Conservation (phyloP, 495 filamentous ascomycete genomes). For the Podospora appendiculata region DNA sequence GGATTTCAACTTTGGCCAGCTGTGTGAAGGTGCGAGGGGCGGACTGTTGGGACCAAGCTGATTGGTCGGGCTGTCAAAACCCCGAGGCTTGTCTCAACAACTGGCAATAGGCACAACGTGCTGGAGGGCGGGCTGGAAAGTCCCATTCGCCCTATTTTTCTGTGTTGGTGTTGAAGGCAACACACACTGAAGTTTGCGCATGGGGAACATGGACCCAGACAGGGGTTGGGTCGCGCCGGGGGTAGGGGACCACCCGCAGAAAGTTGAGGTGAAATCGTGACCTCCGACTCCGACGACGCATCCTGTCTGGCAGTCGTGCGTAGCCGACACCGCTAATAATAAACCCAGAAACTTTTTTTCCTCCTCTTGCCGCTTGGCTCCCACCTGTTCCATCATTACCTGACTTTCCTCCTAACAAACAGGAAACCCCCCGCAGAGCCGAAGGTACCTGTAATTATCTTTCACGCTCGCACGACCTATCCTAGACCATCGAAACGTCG, state of each 20-base stretch:
- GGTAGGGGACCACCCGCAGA: too few species aligned
- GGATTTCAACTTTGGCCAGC: not conserved
- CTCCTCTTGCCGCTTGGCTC: not conserved
- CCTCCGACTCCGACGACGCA: not conserved
- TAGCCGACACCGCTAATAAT: constrained; percentile 1
- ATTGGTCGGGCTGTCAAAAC: constrained; percentile 5
- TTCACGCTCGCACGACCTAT: too few species aligned
- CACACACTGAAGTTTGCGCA: not conserved
- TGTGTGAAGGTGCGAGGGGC: not conserved
- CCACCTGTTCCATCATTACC: not conserved
- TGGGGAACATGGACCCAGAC: too few species aligned
- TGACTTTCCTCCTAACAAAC: too few species aligned
- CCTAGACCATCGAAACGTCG: too few species aligned
- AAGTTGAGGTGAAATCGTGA: not conserved
- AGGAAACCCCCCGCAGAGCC: too few species aligned
- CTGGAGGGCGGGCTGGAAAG: not conserved
- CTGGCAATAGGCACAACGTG: constrained; percentile 1
- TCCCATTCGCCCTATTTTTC: not conserved
- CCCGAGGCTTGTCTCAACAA: constrained; percentile 10
- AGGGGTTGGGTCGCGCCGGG: too few species aligned
- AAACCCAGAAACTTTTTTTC: not conserved
- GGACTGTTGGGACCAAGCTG: constrained; percentile 8
- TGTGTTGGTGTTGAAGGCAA: not conserved
- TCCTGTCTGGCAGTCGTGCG: not conserved
- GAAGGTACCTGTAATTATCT: too few species aligned